Evolutionary conservation across 1,284 basidiomycete genomes (phyloP), one percentile per base, ranked within the genome.

Genomic region (Cronartium quercuum): DNA sequence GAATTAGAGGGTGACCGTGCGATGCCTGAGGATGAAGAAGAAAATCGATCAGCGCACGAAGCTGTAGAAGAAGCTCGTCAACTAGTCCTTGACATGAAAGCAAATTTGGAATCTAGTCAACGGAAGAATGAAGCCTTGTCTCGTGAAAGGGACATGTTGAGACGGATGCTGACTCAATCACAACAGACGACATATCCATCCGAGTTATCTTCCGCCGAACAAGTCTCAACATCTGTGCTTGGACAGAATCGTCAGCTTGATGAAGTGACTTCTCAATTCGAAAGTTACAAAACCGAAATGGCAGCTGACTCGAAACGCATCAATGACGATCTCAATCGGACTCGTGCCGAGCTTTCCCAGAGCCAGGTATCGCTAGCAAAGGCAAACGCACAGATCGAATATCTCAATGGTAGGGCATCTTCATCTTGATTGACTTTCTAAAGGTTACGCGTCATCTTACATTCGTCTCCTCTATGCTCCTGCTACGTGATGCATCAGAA

Each of bases 81-180:
- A 74, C 89, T 91, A 0, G 92, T 97, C 78, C 86, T 89, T 76
- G 87, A 88, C 37, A 84, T 98, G 38, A 88, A 89, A 47, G 85
- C 86, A 29, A 88, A 94, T 80, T 83, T 97, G 1, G 88, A 87
- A 81, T 85, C 85, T 79, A 86, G 86, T 79, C 89, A 92, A 60
- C 84, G 84, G 55, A 86, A 89, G 74, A 87, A 91, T 64, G 89
- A 90, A 78, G 89, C 91, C 29, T 89, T 90, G 76, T 86, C 88
- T 79, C 90, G 91, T 81, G 95, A 98, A 81, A 85, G 92, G 3
- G 96, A 98, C 79, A 87, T 92, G 68, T 86, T 96, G 80, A 89
- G 88, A 78, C 86, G 86, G 40, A 87, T 96, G 85, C 84, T 94
- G 15, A 77, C 79, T 6, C 79, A 80, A 24, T 78, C 77, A 21